phyloP scores from a whole-genome alignment of 2,329 filamentous ascomycete genomes.

The Fusarium odoratissimum region DNA sequence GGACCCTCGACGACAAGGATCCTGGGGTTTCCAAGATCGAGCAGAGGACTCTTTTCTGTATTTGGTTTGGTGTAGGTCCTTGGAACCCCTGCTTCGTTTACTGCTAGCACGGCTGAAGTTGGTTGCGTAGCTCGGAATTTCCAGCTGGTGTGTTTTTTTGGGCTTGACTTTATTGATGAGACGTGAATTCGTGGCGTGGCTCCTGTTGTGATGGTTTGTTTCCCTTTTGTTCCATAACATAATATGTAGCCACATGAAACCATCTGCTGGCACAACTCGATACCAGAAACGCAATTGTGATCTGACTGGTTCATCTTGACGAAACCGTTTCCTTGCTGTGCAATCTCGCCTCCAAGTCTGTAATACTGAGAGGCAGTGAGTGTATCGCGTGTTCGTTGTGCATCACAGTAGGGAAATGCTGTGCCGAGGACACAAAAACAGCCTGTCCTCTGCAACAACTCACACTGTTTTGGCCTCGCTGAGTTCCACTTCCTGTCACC shows the following conservation, averaged over 20 bases:
- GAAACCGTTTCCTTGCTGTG: conserved; percentile 1
- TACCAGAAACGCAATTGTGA: neutral
- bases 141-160: neutral
- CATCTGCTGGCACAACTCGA: neutral
- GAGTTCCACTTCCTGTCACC: neutral
- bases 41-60: conserved; percentile 20
- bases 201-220: conserved; percentile 21
- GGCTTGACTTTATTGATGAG: neutral
- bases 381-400: neutral
- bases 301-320: conserved; percentile 4
- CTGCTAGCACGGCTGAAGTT: conserved; percentile 16
- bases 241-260: conserved; percentile 21
- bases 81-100: conserved; percentile 30
- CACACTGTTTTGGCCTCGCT: neutral
- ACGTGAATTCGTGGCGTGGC: conserved; percentile 9
- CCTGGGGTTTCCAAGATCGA: conserved; percentile 32
- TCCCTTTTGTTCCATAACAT: conserved; percentile 10
- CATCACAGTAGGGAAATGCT: neutral
- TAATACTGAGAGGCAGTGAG: neutral
- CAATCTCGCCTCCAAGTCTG: conserved; percentile 17
- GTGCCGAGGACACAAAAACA: neutral
- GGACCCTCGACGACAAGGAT: conserved; percentile 21
- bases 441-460: neutral
- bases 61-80: conserved; percentile 18
- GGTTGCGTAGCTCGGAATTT: conserved; percentile 21